A percentile compares a stretch with the other conserved stretches of the same genome.
phyloP scores from a whole-genome alignment of 75 land plant genomes.

The Pseudotsuga menziesii region DNA sequence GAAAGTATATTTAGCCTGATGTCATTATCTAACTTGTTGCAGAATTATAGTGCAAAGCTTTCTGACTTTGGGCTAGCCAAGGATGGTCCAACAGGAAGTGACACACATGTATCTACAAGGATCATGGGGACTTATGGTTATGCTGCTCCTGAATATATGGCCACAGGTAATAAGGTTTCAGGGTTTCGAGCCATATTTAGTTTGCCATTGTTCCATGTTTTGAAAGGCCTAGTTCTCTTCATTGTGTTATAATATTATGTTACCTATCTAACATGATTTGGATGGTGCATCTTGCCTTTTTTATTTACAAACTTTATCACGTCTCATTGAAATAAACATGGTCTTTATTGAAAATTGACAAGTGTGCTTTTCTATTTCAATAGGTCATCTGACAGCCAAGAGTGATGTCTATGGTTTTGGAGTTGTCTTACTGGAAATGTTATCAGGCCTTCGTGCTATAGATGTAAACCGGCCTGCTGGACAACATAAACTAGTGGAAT shows the following conservation, averaged over 20 bases:
- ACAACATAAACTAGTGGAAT: constrained; percentile 51
- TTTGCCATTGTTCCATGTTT: too few species aligned
- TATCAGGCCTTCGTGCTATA: constrained; percentile 38
- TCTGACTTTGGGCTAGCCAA: constrained; percentile 13
- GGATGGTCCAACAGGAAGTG: constrained; percentile 7
- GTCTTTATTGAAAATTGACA: constrained; percentile 5
- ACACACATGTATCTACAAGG: constrained; percentile 10
- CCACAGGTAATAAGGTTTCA: constrained; percentile 7
- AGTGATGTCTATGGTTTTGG: constrained; percentile 76
- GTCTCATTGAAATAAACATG: neutral
- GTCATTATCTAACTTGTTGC: neutral
- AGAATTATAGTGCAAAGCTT: constrained; percentile 10
- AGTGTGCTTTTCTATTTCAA: constrained; percentile 8
- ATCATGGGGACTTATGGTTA: constrained; percentile 21
- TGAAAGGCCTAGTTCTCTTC: too few species aligned
- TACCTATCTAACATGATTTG: too few species aligned
- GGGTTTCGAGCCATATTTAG: too few species aligned
- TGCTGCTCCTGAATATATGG: constrained; percentile 20
- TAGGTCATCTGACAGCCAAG: constrained; percentile 64
- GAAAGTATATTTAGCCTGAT: neutral
- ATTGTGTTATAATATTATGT: too few species aligned
- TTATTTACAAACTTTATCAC: neutral
- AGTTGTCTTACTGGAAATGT: constrained; percentile 63
- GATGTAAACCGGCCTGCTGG: constrained; percentile 48
- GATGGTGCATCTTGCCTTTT: neutral